Base-by-base conservation (phyloP, 352 stramenopile genomes). In the Blastocystis hominis region DNA sequence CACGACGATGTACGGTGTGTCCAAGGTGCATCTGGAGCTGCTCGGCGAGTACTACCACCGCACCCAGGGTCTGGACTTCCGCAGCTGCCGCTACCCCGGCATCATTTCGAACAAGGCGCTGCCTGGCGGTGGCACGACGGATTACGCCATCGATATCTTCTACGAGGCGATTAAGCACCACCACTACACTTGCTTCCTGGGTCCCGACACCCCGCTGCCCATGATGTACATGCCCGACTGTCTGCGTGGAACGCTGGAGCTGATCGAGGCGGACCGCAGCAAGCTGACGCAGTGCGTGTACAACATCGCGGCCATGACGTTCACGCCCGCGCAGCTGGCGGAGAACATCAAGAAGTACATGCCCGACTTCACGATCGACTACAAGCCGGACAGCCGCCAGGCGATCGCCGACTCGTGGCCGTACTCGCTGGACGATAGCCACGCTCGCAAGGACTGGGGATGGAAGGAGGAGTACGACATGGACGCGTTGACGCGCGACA, bases 171-270 rank as follows among this genome's bases (percentile, higher is more conserved):
- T 96, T 54, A 92, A 93, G 89, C 89, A 93, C 72, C 91, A 92
- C 90, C 93, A 92, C 86, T 97, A 96, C 91, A 94, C 91, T 77
- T 96, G 93, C 77, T 97, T 95, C 88, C 77, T 97, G 3, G 75
- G 91, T 61, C 90, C 90, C 10, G 90, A 95, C 69, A 92, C 93
- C 15, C 91, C 91, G 53, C 88, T 97, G 90, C 94, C 94, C 38
- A 96, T 97, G 93, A 96, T 97, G 93, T 96, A 97, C 93, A 97
- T 97, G 93, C 93, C 93, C 36, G 94, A 97, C 89, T 95, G 92
- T 76, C 90, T 97, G 40, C 94, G 94, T 86, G 93, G 92, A 17
- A 96, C 94, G 7, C 70, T 94, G 47, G 90, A 92, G 47, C 90
- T 97, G 30, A 89, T 96, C 53, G 90, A 94, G 79, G 93, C 93